Conservation (phyloP, 352 stramenopile species). For the Globisporangium radiosum region DNA sequence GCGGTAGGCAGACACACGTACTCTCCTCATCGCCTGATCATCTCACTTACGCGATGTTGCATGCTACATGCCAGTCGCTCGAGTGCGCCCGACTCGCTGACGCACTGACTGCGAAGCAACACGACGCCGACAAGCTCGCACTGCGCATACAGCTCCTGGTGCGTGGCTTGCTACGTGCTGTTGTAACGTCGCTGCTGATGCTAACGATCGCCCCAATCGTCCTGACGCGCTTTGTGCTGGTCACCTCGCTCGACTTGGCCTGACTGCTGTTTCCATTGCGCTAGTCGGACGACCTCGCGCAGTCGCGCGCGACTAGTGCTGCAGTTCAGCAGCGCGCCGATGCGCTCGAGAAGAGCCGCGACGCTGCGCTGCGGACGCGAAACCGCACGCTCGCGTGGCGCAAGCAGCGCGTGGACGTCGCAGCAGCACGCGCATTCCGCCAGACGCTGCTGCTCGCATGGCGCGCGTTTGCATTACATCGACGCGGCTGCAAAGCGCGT, state of each 20-base stretch:
- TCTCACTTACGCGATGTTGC: not conserved
- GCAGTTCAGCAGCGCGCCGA: constrained; percentile 12
- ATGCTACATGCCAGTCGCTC: constrained; percentile 8
- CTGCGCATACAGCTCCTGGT: constrained; percentile 20
- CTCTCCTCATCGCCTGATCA: too few relatives aligned
- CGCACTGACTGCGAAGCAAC: constrained; percentile 17
- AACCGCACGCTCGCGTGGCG: constrained; percentile 32
- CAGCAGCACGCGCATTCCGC: not conserved
- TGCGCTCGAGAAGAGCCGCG: constrained; percentile 14
- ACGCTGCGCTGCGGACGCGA: constrained; percentile 19
- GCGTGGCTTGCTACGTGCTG: not conserved
- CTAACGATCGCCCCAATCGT: not conserved
- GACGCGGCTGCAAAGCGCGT: not conserved
- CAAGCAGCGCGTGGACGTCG: constrained; percentile 13
- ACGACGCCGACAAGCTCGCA: constrained; percentile 19
- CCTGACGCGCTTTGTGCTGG: not conserved
- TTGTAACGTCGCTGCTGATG: not conserved
- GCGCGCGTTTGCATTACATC: constrained; percentile 10
- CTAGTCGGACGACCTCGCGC: constrained; percentile 22
- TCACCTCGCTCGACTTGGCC: too few relatives aligned
- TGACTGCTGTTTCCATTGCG: not conserved
- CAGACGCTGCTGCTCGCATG: constrained; percentile 23
- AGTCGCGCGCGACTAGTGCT: not conserved
- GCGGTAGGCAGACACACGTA: too few relatives aligned
- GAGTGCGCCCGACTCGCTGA: constrained; percentile 17